A percentile compares a stretch with the other conserved stretches of the same genome.
Evolutionary conservation across 1,284 basidiomycete genomes (phyloP).

Genomic region (Takashimella koratensis): DNA sequence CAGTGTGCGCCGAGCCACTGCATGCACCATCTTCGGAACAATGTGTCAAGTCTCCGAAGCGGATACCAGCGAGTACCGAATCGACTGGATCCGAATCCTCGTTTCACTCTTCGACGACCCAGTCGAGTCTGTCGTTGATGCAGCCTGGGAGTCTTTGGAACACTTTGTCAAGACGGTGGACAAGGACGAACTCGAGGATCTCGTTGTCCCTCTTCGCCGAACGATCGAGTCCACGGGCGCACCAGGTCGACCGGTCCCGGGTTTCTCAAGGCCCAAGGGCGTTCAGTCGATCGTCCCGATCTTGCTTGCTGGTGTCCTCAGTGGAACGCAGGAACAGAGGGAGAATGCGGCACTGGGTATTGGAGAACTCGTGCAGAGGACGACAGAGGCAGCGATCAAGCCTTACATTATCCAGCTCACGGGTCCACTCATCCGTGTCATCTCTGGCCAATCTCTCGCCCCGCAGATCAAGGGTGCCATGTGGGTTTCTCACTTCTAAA

Average conservation of each 20-base stretch:
- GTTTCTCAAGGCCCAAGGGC: constrained; percentile 86
- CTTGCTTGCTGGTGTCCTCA: constrained; percentile 71
- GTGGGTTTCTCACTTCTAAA: constrained; percentile 21
- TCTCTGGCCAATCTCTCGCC: constrained; percentile 79
- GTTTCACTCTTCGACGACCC: constrained; percentile 80
- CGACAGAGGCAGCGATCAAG: constrained; percentile 84
- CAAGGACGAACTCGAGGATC: constrained; percentile 86
- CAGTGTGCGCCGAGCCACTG: constrained; percentile 68
- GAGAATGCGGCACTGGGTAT: constrained; percentile 95
- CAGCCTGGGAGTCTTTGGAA: constrained; percentile 81
- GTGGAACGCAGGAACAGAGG: constrained; percentile 54
- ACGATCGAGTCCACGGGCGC: constrained; percentile 82
- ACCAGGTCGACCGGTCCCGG: constrained; percentile 73
- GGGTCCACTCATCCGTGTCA: constrained; percentile 90
- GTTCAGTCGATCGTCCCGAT: constrained; percentile 83
- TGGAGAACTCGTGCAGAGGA: constrained; percentile 88
- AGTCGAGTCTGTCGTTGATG: constrained; percentile 68
- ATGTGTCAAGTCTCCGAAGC: constrained; percentile 76
- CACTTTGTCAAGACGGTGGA: constrained; percentile 84
- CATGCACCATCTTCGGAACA: constrained; percentile 68
- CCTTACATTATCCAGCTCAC: constrained; percentile 96
- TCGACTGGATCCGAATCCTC: constrained; percentile 95
- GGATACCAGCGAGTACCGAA: constrained; percentile 76
- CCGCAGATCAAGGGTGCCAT: constrained; percentile 88
- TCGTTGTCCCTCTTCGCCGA: constrained; percentile 82